Conservation (phyloP, 345 rosid genomes). For the Euphorbia peplus region DNA sequence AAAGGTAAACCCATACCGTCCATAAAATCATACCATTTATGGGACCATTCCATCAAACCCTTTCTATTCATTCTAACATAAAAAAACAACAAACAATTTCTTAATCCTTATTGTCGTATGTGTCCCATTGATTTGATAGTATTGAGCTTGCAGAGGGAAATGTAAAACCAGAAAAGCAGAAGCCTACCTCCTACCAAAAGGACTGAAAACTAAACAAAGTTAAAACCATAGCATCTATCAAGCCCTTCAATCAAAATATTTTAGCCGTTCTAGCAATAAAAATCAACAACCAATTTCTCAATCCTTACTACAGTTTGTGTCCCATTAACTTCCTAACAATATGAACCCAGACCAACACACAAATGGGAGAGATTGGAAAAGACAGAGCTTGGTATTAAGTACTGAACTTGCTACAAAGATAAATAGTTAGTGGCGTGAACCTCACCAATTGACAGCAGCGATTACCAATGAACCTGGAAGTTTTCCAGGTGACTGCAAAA, state of each 20-base stretch:
- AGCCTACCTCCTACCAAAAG: not conserved
- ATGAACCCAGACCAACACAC: not conserved
- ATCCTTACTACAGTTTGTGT: not conserved
- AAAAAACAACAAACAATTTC: too few species aligned
- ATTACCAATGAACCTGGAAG: constrained; percentile 68
- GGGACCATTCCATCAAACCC: too few species aligned
- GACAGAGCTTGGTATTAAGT: not conserved
- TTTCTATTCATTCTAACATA: too few species aligned
- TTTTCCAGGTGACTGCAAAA: constrained; percentile 53
- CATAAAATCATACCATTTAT: too few species aligned
- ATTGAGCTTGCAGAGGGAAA: not conserved
- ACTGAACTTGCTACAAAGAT: not conserved
- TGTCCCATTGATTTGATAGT: too few species aligned
- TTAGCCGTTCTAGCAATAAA: not conserved
- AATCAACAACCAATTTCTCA: not conserved
- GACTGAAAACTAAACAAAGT: not conserved
- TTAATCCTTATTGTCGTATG: too few species aligned
- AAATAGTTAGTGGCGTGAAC: constrained; percentile 16
- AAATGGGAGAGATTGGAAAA: not conserved
- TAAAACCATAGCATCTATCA: not conserved
- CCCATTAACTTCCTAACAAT: not conserved
- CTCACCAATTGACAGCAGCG: constrained; percentile 80
- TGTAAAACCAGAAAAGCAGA: not conserved
- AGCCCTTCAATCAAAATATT: not conserved
- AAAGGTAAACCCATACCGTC: not conserved